Percentiles rank a stretch among this genome's conserved stretches.
Evolutionary conservation across 2,329 filamentous ascomycete genomes (phyloP).

Genomic region (Exophiala phaeomuriformis): DNA sequence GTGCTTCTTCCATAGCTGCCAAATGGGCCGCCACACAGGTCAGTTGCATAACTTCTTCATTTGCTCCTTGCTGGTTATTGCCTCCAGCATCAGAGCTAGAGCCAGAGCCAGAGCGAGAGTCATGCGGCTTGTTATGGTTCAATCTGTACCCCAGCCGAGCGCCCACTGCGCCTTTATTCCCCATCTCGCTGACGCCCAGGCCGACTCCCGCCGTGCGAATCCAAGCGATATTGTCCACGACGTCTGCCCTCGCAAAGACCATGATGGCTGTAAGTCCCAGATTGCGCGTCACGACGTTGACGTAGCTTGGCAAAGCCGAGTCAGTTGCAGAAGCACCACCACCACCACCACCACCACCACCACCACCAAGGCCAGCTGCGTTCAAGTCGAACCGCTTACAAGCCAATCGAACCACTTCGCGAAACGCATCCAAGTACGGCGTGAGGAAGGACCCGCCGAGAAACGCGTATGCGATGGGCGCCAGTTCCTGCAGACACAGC

Average conservation of each 20-base stretch:
- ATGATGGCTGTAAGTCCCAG: slow-evolving; percentile 86
- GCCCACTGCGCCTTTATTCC: slow-evolving; percentile 89
- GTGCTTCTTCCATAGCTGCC: slow-evolving; percentile 75
- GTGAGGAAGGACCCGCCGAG: slow-evolving; percentile 72
- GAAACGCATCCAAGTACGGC: slow-evolving; percentile 67
- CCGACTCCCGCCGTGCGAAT: slow-evolving; percentile 77
- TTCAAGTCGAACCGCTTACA: slow-evolving; percentile 34
- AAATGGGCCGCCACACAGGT: slow-evolving; percentile 87
- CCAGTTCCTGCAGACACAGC: slow-evolving; percentile 75
- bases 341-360: background rate
- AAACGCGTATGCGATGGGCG: slow-evolving; percentile 75
- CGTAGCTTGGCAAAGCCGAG: slow-evolving; percentile 45
- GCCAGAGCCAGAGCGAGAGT: slow-evolving; percentile 12
- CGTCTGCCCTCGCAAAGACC: slow-evolving; percentile 64
- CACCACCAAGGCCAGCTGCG: background rate
- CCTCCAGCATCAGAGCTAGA: too few relatives aligned
- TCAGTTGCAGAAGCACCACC: background rate
- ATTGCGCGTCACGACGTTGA: slow-evolving; percentile 63
- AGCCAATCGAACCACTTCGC: slow-evolving; percentile 64
- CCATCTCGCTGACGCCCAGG: slow-evolving; percentile 79
- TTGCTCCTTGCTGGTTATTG: background rate
- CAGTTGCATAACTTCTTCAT: slow-evolving; percentile 37
- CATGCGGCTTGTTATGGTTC: slow-evolving; percentile 20
- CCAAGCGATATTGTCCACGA: slow-evolving; percentile 52
- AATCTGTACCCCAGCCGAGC: slow-evolving; percentile 53